Evolutionary conservation across 352 stramenopile genomes (phyloP), one percentile per base, ranked within the genome.

Genomic region (Globisporangium parvum): DNA sequence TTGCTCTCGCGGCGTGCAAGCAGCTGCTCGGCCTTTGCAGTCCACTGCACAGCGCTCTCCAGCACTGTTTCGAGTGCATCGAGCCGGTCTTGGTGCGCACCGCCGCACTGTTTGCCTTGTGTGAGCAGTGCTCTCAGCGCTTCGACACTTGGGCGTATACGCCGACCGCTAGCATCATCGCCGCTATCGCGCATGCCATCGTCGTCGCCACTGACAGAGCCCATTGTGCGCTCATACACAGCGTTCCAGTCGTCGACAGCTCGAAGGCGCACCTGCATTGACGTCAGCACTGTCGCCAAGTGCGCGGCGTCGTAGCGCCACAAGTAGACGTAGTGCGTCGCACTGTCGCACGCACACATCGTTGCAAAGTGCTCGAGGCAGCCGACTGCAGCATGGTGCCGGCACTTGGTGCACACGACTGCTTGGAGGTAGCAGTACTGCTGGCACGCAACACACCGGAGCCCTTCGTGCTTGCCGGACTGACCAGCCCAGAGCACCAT

Each of bases 391-490:
- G 69, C 72, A 1, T 73, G 66, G 35, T 80, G 72, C 2, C 80
- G 77, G 24, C 84, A 94, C 40, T 71, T 78, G 1, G 78, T 84
- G 46, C 85, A 94, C 21, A 90, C 82, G 0, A 94, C 85, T 14
- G 85, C 85, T 54, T 91, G 77, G 1, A 94, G 51, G 63, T 88
- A 94, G 61, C 85, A 94, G 56, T 94, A 94, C 57, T 94, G 85
- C 24, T 91, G 89, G 64, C 85, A 94, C 3, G 63, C 67, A 0
- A 72, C 69, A 44, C 85, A 94, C 17, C 83, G 85, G 17, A 94
- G 58, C 8, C 82, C 85, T 52, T 91, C 73, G 28, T 73, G 75
- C 51, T 88, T 92, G 18, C 85, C 85, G 1, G 82, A 87, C 40
- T 79, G 81, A 21, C 85, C 85, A 3, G 85, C 85, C 85, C 85